phyloP scores from a whole-genome alignment of 2,329 filamentous ascomycete genomes.

The Talaromyces sp. region DNA sequence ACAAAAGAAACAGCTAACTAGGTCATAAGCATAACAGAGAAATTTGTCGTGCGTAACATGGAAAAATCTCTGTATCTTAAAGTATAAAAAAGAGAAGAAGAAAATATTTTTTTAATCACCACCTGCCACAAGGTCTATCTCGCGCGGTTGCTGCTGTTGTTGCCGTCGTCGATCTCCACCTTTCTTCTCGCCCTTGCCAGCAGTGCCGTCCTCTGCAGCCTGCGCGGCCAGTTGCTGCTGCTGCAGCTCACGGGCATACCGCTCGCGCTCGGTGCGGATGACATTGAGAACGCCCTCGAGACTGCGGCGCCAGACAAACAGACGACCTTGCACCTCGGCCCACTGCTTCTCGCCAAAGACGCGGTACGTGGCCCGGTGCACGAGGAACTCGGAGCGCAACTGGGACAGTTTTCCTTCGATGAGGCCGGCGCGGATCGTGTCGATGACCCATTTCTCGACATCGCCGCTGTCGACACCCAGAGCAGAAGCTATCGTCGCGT shows the following conservation, averaged over 20 bases:
- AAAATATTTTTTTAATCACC: conserved; percentile 17
- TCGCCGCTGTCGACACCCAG: conserved; percentile 77
- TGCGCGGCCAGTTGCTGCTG: conserved; percentile 56
- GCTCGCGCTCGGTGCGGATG: conserved; percentile 73
- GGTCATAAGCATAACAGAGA: conserved; percentile 2
- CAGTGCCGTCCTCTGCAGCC: conserved; percentile 25
- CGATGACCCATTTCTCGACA: conserved; percentile 98
- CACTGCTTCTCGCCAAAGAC: conserved; percentile 98
- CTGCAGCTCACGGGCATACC: conserved; percentile 62
- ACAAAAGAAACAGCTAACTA: conserved; percentile 4
- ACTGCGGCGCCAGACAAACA: conserved; percentile 87
- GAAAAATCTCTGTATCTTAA: neutral
- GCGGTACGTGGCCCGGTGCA: conserved; percentile 93
- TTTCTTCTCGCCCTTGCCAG: conserved; percentile 21
- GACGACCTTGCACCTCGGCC: conserved; percentile 82
- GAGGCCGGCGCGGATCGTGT: conserved; percentile 90
- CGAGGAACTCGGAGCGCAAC: conserved; percentile 84
- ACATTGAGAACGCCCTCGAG: conserved; percentile 73
- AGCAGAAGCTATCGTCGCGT: conserved; percentile 74
- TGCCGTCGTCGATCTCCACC: conserved; percentile 30
- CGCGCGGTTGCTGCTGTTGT: conserved; percentile 26
- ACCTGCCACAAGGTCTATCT: conserved; percentile 30
- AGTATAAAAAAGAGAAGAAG: neutral
- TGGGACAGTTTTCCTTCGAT: conserved; percentile 96
- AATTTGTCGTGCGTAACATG: neutral